Conservation (phyloP, 1,139 yeast genomes). For the Yamadazyma conglobata region DNA sequence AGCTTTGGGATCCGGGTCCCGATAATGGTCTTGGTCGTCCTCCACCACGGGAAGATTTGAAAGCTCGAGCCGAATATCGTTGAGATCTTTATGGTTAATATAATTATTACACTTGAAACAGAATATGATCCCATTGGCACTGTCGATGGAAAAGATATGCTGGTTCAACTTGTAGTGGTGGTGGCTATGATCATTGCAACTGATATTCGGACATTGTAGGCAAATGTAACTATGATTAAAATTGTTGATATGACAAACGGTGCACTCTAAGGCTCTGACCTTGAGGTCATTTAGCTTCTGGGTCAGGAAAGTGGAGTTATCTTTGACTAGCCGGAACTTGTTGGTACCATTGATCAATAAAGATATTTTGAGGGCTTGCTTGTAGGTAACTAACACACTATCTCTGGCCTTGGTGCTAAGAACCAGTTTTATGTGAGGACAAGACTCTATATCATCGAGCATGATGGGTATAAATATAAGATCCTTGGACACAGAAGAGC, state of each 20-base stretch:
- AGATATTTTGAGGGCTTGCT: constrained; percentile 52
- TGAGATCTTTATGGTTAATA: constrained; percentile 58
- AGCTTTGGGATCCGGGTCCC: constrained; percentile 57
- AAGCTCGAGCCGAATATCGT: constrained; percentile 36
- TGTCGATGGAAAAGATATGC: constrained; percentile 73
- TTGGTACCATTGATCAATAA: constrained; percentile 23
- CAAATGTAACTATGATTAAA: constrained; percentile 62
- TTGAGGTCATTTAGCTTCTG: constrained; percentile 36
- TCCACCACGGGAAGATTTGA: constrained; percentile 10
- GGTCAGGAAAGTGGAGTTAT: constrained; percentile 26
- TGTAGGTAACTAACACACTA: constrained; percentile 55
- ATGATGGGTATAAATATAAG: constrained; percentile 4
- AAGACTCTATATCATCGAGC: constrained; percentile 31
- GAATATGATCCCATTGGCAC: constrained; percentile 55
- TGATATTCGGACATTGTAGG: constrained; percentile 79
- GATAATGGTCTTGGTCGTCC: constrained; percentile 25
- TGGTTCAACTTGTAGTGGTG: constrained; percentile 58
- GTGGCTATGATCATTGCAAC: constrained; percentile 65
- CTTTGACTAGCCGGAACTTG: constrained; percentile 28
- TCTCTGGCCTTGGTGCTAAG: constrained; percentile 53
- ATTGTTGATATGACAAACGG: constrained; percentile 44
- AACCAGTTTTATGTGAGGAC: constrained; percentile 54
- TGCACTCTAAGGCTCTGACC: constrained; percentile 45
- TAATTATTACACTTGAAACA: constrained; percentile 79
- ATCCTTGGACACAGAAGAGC: no score